A percentile compares a stretch with the other conserved stretches of the same genome.
Evolutionary conservation across 2,329 filamentous ascomycete genomes (phyloP).

Genomic region (Colletotrichum tropicicola): DNA sequence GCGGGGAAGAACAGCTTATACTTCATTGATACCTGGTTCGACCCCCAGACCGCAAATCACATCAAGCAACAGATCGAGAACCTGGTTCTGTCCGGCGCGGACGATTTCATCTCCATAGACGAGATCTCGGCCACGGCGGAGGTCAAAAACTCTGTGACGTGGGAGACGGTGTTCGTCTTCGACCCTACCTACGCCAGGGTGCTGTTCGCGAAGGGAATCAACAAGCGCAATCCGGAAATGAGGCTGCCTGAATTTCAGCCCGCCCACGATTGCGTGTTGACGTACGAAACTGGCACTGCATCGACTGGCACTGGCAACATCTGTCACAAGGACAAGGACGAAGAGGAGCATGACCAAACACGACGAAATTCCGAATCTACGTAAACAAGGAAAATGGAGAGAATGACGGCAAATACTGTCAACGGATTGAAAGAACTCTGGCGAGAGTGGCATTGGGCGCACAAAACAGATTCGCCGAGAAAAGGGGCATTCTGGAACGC

Average conservation of each 20-base stretch:
- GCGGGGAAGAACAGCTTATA: constrained; percentile 21
- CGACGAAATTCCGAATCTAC: too few relatives aligned
- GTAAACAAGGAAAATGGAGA: too few relatives aligned
- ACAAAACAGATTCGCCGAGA: too few relatives aligned
- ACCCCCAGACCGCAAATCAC: constrained; percentile 17
- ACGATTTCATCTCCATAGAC: background rate
- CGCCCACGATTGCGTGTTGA: constrained; percentile 19
- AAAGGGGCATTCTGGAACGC: too few relatives aligned
- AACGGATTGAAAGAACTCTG: too few relatives aligned
- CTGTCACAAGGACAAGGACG: too few relatives aligned
- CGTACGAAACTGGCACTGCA: background rate
- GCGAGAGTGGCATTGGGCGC: too few relatives aligned
- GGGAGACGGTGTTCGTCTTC: constrained; percentile 28
- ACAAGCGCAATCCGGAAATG: constrained; percentile 22
- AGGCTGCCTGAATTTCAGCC: constrained; percentile 14
- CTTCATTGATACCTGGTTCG: constrained; percentile 30
- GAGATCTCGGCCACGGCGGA: constrained; percentile 9
- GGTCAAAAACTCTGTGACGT: background rate
- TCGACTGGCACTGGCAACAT: too few relatives aligned
- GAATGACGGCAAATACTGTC: too few relatives aligned
- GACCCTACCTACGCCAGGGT: constrained; percentile 25
- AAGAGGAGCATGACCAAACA: too few relatives aligned
- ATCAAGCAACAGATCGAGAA: constrained; percentile 29
- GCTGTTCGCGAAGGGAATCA: constrained; percentile 28
- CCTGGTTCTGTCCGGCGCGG: background rate